phyloP scores from a whole-genome alignment of 192 early-diverging fungal species.

The Coemansia sp. region DNA sequence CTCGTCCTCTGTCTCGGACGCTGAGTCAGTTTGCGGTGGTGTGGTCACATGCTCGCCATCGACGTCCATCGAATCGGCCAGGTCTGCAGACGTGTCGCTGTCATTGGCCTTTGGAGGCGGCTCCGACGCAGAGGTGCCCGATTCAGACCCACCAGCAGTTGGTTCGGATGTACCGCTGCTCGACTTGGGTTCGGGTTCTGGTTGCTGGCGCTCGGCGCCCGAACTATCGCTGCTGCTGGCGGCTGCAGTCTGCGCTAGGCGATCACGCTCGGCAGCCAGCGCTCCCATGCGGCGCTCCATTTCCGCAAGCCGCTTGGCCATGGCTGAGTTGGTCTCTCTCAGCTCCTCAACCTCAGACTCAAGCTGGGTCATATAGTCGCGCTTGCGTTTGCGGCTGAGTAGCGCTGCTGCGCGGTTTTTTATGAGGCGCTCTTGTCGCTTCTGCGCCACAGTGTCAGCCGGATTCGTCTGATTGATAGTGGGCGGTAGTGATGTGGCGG shows the following conservation, averaged over 20 bases:
- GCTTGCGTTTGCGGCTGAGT: slow-evolving; percentile 84
- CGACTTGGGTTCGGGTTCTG: not conserved
- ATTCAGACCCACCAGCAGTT: not conserved
- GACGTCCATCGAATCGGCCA: slow-evolving; percentile 43
- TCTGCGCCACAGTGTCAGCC: slow-evolving; percentile 53
- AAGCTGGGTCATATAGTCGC: slow-evolving; percentile 77
- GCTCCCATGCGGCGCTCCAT: slow-evolving; percentile 55
- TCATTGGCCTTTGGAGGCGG: not conserved
- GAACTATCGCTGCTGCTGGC: not conserved
- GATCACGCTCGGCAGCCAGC: slow-evolving; percentile 53
- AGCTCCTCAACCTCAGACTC: slow-evolving; percentile 71
- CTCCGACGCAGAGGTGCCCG: not conserved
- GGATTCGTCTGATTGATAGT: not conserved
- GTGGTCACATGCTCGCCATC: slow-evolving; percentile 52
- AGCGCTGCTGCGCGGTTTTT: slow-evolving; percentile 91
- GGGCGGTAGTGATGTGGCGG: not conserved
- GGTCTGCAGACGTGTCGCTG: not conserved
- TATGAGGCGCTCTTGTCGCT: slow-evolving; percentile 83
- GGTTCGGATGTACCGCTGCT: slow-evolving; percentile 1
- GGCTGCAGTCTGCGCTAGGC: slow-evolving; percentile 20
- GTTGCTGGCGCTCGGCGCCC: not conserved
- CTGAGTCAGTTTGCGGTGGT: not conserved
- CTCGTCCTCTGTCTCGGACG: not conserved
- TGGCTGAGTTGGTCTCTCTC: slow-evolving; percentile 54
- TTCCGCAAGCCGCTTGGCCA: slow-evolving; percentile 59